Conservation (phyloP, 176 grass and related monocot species). For the Calamus simplicifolius region DNA sequence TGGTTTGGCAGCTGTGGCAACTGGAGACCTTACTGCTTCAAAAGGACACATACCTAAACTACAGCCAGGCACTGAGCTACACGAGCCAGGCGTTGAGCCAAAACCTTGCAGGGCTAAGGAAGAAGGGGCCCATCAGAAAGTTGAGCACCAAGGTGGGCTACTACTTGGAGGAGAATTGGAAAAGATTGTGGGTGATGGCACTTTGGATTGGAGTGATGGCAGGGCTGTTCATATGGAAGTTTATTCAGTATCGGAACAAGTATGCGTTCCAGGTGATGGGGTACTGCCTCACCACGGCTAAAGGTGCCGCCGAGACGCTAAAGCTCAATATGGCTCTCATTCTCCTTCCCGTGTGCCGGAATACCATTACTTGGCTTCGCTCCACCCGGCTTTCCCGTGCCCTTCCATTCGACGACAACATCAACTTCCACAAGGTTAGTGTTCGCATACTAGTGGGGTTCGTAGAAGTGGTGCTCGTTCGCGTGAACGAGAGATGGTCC, state of each 20-base stretch:
- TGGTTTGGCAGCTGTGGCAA: conserved; percentile 75
- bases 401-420: conserved; percentile 95
- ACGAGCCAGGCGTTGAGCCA: conserved; percentile 95
- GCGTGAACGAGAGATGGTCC: too few relatives aligned
- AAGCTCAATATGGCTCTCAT: conserved; percentile 98
- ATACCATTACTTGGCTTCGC: conserved; percentile 94
- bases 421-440: conserved; percentile 99
- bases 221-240: conserved; percentile 86
- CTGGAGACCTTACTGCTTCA: conserved; percentile 87
- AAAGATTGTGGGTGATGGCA: conserved; percentile 77
- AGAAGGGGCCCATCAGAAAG: conserved; percentile 60
- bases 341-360: conserved; percentile 88
- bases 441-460: too few relatives aligned
- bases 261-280: conserved; percentile 89
- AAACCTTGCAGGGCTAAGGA: conserved; percentile 57
- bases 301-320: conserved; percentile 93
- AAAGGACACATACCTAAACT: conserved; percentile 93
- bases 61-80: conserved; percentile 90
- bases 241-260: conserved; percentile 68
- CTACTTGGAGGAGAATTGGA: conserved; percentile 96
- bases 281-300: conserved; percentile 78
- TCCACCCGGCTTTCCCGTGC: conserved; percentile 61
- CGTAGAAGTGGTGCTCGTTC: too few relatives aligned
- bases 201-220: conserved; percentile 79
- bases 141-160: conserved; percentile 59